These are phyloP conservation scores for Talaromyces sp. DNA, from an alignment of 2,329 filamentous ascomycete species.

Conservation along the genomic window DNA sequence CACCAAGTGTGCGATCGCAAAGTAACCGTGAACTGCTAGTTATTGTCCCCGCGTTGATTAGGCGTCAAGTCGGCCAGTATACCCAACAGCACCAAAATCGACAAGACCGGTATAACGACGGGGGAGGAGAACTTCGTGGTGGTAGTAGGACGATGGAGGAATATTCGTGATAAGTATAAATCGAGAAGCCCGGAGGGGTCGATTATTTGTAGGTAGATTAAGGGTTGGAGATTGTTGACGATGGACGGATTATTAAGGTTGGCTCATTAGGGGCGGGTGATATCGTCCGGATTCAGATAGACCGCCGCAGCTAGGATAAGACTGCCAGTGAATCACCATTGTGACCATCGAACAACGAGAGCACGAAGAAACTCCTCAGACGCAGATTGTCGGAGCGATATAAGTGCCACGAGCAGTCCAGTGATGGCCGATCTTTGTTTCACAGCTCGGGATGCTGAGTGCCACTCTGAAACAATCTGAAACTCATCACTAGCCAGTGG, in stretches of 20 bases:
- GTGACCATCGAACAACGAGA: neutral
- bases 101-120: neutral
- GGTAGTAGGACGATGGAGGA: neutral
- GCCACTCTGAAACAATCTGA: constrained; percentile 6
- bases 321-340: neutral
- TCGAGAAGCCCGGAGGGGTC: neutral
- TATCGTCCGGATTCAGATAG: neutral
- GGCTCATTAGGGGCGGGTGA: neutral
- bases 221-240: neutral
- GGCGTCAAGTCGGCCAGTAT: neutral
- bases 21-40: neutral
- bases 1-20: neutral
- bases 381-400: neutral
- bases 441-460: neutral
- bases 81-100: neutral
- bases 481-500: neutral
- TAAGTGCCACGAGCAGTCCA: neutral
- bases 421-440: neutral
- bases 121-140: neutral
- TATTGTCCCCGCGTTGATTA: neutral
- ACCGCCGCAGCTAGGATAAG: neutral
- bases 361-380: neutral
- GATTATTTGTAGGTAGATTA: neutral
- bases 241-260: neutral
- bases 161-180: neutral